Evolutionary conservation across 495 filamentous ascomycete genomes (phyloP).

Genomic region (Penicillium chermesinum): DNA sequence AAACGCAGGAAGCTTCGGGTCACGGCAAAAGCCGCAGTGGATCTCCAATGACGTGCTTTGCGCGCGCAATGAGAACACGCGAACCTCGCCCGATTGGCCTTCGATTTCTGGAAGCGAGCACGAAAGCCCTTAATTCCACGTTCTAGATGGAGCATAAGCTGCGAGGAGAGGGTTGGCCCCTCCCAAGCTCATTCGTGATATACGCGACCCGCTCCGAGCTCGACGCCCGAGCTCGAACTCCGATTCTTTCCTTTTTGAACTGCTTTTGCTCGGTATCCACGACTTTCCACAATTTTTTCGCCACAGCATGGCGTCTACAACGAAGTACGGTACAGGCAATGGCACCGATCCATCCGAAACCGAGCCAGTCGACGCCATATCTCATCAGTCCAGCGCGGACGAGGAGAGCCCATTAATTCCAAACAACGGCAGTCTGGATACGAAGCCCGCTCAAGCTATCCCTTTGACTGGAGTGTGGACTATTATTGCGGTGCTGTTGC

Average conservation of each 20-base stretch:
- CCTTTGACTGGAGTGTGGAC: slow-evolving; percentile 22
- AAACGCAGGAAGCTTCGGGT: too few species aligned
- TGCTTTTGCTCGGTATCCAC: neutral
- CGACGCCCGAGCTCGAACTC: neutral
- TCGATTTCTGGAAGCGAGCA: too few species aligned
- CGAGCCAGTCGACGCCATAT: neutral
- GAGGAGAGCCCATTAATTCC: slow-evolving; percentile 24
- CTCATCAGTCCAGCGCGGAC: slow-evolving; percentile 9
- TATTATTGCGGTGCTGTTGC: slow-evolving; percentile 33
- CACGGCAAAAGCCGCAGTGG: too few species aligned
- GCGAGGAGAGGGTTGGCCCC: too few species aligned
- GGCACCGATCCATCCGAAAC: neutral
- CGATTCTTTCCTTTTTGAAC: neutral
- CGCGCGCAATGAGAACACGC: slow-evolving; percentile 16
- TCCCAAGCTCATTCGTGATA: too few species aligned
- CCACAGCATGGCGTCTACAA: neutral
- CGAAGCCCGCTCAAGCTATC: slow-evolving; percentile 2
- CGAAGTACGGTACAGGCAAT: slow-evolving; percentile 4
- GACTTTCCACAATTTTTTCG: too few species aligned
- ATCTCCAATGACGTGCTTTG: slow-evolving; percentile 17
- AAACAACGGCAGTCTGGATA: neutral
- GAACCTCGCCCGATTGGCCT: neutral
- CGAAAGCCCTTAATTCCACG: too few species aligned
- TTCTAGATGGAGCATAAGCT: too few species aligned
- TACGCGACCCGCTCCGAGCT: too few species aligned